These are phyloP conservation scores for Cadophora malorum DNA, from an alignment of 2,329 filamentous ascomycete species.

Conservation along the genomic window DNA sequence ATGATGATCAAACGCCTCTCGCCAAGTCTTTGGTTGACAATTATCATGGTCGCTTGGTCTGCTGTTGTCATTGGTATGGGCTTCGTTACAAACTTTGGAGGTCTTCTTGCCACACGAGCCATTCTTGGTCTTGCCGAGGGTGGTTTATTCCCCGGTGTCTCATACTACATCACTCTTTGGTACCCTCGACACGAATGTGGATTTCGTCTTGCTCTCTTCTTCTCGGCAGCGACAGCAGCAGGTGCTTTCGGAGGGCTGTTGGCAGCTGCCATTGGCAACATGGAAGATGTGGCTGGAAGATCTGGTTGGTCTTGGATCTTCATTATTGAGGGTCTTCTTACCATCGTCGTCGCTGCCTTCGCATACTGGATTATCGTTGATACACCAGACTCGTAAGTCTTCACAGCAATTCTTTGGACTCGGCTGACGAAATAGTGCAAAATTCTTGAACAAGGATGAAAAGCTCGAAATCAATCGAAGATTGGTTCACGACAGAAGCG, in stretches of 20 bases:
- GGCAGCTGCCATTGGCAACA: constrained; percentile 60
- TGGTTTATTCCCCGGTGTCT: constrained; percentile 67
- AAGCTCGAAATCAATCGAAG: constrained; percentile 69
- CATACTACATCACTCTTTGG: constrained; percentile 60
- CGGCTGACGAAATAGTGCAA: constrained; percentile 50
- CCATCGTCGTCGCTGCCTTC: constrained; percentile 53
- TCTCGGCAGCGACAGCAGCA: constrained; percentile 59
- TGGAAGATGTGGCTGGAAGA: constrained; percentile 61
- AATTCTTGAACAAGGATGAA: constrained; percentile 55
- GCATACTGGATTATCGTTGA: constrained; percentile 61
- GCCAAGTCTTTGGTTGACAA: constrained; percentile 67
- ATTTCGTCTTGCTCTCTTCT: constrained; percentile 67
- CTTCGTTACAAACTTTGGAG: constrained; percentile 61
- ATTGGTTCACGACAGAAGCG: constrained; percentile 68
- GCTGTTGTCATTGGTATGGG: constrained; percentile 73
- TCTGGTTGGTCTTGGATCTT: constrained; percentile 83
- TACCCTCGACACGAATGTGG: constrained; percentile 66
- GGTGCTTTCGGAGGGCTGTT: constrained; percentile 60
- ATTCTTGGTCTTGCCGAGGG: constrained; percentile 59
- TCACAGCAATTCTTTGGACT: not conserved
- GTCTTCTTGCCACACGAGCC: constrained; percentile 59
- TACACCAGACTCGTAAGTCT: constrained; percentile 54
- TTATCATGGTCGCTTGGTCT: constrained; percentile 70
- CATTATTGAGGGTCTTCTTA: constrained; percentile 67
- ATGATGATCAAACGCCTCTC: constrained; percentile 48